A percentile compares a stretch with the other conserved stretches of the same genome.
These are phyloP conservation scores for Camellia sinensis DNA, from an alignment of 148 eudicot genomes.

Conservation along the genomic window DNA sequence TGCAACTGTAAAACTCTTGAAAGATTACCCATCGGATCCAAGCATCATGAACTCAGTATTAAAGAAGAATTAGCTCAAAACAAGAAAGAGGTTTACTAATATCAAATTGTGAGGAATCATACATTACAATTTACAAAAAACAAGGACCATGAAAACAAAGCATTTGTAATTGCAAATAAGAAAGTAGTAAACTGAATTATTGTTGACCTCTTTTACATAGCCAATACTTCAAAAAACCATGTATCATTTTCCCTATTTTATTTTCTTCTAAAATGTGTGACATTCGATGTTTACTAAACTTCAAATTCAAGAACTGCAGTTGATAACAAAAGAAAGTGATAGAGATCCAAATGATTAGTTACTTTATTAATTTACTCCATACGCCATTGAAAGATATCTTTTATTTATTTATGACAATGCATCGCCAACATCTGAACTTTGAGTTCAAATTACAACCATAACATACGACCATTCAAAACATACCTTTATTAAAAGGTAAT, in stretches of 20 bases:
- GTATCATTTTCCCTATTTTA: not conserved
- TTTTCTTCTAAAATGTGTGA: not conserved
- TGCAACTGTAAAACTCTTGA: not conserved
- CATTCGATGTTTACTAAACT: not conserved
- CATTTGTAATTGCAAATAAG: not conserved
- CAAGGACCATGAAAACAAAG: not conserved
- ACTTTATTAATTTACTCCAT: not conserved
- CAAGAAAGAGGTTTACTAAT: not conserved
- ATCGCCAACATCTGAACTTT: not conserved
- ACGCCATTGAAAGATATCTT: not conserved
- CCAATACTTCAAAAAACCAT: not conserved
- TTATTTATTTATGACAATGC: not conserved
- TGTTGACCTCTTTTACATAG: not conserved
- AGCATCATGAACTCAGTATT: not conserved
- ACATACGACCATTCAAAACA: not conserved
- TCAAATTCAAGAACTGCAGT: not conserved
- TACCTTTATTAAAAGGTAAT: not conserved
- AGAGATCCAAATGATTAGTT: not conserved
- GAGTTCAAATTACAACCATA: not conserved
- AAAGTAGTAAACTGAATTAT: not conserved
- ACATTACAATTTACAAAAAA: not conserved
- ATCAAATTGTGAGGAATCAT: not conserved
- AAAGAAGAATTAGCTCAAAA: not conserved
- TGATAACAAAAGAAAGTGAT: not conserved
- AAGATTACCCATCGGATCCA: not conserved